Conservation (phyloP, 192 early-diverging fungal species). For the Rhizophagus sp. region DNA sequence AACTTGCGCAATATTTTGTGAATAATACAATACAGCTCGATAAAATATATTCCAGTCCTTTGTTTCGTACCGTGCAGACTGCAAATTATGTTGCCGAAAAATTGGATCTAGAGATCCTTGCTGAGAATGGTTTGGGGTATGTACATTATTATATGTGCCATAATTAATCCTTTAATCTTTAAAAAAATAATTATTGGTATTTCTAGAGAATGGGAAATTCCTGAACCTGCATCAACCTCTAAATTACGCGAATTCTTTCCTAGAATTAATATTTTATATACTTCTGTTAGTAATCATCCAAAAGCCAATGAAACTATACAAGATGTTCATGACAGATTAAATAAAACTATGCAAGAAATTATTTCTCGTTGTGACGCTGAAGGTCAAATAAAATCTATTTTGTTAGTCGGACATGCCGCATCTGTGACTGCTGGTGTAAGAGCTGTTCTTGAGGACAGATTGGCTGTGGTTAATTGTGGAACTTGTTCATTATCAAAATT, state of each 20-base stretch:
- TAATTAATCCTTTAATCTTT: too few species aligned
- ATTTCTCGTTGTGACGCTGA: neutral
- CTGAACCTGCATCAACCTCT: neutral
- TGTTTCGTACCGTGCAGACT: too few species aligned
- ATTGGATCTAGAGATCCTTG: too few species aligned
- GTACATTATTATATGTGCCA: too few species aligned
- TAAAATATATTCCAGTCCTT: too few species aligned
- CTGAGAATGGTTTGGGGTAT: too few species aligned
- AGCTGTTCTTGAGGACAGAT: neutral
- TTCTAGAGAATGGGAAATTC: too few species aligned
- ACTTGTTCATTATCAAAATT: conserved; percentile 3
- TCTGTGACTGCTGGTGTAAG: conserved; percentile 1
- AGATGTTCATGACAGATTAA: neutral
- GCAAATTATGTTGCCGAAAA: too few species aligned
- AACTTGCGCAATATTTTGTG: conserved; percentile 6
- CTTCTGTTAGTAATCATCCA: neutral
- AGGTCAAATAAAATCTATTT: neutral
- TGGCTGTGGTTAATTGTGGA: neutral
- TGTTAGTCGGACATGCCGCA: neutral
- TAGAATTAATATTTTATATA: neutral
- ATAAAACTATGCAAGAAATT: neutral
- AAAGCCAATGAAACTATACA: neutral
- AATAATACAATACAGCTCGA: too few species aligned
- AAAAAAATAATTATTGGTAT: too few species aligned
- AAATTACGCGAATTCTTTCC: neutral